Percentiles rank a stretch among this genome's conserved stretches.
These are phyloP conservation scores for Calonectria montana DNA, from an alignment of 2,329 filamentous ascomycete species.

Conservation along the genomic window DNA sequence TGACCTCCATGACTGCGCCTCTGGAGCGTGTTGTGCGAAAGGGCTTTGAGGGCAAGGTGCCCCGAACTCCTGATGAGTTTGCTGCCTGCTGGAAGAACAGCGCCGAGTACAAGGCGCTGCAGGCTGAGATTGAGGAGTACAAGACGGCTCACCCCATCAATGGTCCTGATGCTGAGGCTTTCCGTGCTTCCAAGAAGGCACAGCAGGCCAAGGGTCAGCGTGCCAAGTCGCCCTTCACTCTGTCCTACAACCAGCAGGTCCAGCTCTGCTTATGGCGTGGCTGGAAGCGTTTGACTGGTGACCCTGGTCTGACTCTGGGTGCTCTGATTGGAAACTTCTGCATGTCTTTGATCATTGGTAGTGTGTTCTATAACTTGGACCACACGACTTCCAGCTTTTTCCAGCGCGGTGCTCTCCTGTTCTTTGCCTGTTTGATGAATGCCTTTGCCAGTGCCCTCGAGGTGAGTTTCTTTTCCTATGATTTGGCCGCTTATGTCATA, in stretches of 20 bases:
- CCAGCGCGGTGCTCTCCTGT: constrained; percentile 81
- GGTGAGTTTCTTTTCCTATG: constrained; percentile 50
- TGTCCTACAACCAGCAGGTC: constrained; percentile 82
- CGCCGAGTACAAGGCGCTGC: constrained; percentile 60
- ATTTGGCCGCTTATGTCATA: not conserved
- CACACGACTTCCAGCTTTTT: constrained; percentile 79
- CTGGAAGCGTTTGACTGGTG: constrained; percentile 79
- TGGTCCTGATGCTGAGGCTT: constrained; percentile 66
- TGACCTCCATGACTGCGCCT: constrained; percentile 76
- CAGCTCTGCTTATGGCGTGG: constrained; percentile 84
- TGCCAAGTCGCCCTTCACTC: constrained; percentile 81
- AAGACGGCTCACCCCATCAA: constrained; percentile 64
- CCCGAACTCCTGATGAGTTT: constrained; percentile 72
- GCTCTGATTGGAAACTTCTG: constrained; percentile 77
- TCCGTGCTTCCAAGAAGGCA: constrained; percentile 64
- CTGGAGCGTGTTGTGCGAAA: constrained; percentile 65
- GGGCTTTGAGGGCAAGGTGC: constrained; percentile 67
- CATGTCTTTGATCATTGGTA: constrained; percentile 82
- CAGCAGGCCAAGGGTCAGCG: constrained; percentile 71
- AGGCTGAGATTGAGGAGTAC: constrained; percentile 67
- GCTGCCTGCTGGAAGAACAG: constrained; percentile 69
- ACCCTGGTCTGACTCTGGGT: constrained; percentile 79
- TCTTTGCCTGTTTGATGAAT: constrained; percentile 90
- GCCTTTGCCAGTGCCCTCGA: constrained; percentile 85
- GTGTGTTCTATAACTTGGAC: constrained; percentile 83